Evolutionary conservation across 441 rosid genomes (phyloP), one percentile per base, ranked within the genome.

Genomic region (Manihot esculenta): DNA sequence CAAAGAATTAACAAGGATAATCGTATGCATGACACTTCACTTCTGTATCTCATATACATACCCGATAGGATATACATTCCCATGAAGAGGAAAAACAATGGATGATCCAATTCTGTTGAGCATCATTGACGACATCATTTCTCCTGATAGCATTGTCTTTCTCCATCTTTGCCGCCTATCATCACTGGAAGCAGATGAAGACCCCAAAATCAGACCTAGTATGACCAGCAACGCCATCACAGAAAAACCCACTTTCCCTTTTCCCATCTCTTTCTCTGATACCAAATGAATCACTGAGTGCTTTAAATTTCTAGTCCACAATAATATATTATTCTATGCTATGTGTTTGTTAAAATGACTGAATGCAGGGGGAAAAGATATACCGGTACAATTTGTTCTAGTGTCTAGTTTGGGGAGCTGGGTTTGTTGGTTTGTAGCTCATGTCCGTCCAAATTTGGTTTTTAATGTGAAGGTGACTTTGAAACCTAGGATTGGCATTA

Each of bases 31-130:
- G 4, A 30, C 35, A 35, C 7, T 7, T 7, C 41, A 5, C 41
- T 35, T 35, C 5, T 35, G 41, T 35, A 49, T 17, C 33, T 42
- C 6, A 7, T n/a, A 17, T 61, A 55, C 50, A 51, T 84, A 88
- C 94, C 96, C 96, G 62, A 74, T 69, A 65, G 94, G 96, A 84
- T 87, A 88, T 26, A 88, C 94, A 69, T 90, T 90, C 15, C 96
- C 96, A 64, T 88, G 81, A 68, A 88, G 79, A 12, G 84, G 89
- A 51, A 92, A 83, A 23, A 90, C 85, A 64, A 90, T 58, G 73
- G 97, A 89, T 57, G 96, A 85, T n/a, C 78, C 83, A 72, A 79
- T 81, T 76, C 83, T 78, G 61, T 78, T 78, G 56, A 77, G 72
- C 82, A 81, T 45, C 66, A 65, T 67, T 7, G 80, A 83, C 3